Base-by-base conservation (phyloP, 2,329 filamentous ascomycete genomes). In the Aspergillus texensis region DNA sequence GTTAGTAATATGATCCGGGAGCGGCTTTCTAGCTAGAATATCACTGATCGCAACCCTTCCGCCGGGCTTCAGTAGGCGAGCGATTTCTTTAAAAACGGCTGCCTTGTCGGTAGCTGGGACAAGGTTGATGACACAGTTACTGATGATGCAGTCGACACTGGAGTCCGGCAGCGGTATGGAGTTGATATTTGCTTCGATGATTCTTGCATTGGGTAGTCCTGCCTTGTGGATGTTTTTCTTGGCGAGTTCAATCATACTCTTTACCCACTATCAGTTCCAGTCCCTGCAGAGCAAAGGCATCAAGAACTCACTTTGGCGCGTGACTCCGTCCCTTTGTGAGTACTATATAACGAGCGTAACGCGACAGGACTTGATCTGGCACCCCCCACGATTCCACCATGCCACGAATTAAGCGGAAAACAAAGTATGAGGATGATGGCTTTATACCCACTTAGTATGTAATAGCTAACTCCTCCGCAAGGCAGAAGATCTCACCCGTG, bases 91-190 rank as follows among this genome's bases (percentile, higher is more conserved):
- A 65, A 90, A 89, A 0, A 83, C 86, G 0, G 77, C 64, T 6
- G 76, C 79, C 70, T 88, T 89, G 11, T 89, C 84, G 0, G 65
- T 62, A 10, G 75, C 71, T 0, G 85, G 85, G 1, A 88, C 83
- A 0, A 88, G 83, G 66, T 88, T 89, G 63, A 89, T 76, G 30
- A 88, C 86, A 63, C 87, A 90, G 74, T 90, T 90, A 65, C 83
- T 86, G 66, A 89, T 87, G 62, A 90, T 82, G 68, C 84, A 84
- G 73, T 88, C 81, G 21, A 81, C 83, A 19, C 71, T 82, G 10
- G 64, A 69, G 11, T 74, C 67, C 1, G 76, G 70, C 0, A 88
- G 74, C 0, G 80, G 74, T 24, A 88, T 82, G 4, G 75, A 67
- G 0, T 83, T 87, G 69, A 89, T 88, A 21, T 69, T 70, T 2